Evolutionary conservation across 202 grass and related monocot genomes (phyloP).

Genomic region (Zizania palustris): DNA sequence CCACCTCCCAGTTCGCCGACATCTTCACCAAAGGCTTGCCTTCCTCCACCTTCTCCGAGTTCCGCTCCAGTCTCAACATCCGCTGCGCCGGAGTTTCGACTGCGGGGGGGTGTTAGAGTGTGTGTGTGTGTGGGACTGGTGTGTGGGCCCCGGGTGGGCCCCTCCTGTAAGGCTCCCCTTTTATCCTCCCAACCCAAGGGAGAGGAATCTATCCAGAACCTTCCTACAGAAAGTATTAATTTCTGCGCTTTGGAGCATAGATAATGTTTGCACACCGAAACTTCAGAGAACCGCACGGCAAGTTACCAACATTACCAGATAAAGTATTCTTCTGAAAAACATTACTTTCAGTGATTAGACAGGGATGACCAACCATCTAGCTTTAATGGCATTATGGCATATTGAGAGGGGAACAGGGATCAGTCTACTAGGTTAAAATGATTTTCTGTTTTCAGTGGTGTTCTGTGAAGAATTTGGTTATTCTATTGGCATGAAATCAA

Average conservation of each 20-base stretch:
- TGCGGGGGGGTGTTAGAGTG: too few species aligned
- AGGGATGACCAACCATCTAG: slow-evolving; percentile 8
- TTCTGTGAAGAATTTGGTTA: slow-evolving; percentile 12
- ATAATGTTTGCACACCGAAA: background rate
- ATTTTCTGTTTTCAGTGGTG: background rate
- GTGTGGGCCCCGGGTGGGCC: too few species aligned
- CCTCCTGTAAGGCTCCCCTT: too few species aligned
- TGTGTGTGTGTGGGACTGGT: too few species aligned
- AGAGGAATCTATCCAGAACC: too few species aligned
- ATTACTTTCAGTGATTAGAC: slow-evolving; percentile 1
- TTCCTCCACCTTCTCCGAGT: too few species aligned
- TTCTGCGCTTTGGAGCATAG: background rate
- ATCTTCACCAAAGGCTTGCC: too few species aligned
- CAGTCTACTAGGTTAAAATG: background rate
- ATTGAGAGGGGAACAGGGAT: background rate
- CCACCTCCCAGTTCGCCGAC: too few species aligned
- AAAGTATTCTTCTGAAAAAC: background rate
- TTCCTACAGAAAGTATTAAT: too few species aligned
- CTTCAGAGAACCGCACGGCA: background rate
- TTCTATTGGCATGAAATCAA: slow-evolving; percentile 13
- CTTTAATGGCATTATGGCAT: background rate
- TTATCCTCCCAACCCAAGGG: too few species aligned
- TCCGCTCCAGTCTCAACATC: too few species aligned
- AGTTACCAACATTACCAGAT: background rate
- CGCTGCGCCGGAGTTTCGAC: too few species aligned